Evolutionary conservation across 345 rosid genomes (phyloP).

Genomic region (Camelina sativa): DNA sequence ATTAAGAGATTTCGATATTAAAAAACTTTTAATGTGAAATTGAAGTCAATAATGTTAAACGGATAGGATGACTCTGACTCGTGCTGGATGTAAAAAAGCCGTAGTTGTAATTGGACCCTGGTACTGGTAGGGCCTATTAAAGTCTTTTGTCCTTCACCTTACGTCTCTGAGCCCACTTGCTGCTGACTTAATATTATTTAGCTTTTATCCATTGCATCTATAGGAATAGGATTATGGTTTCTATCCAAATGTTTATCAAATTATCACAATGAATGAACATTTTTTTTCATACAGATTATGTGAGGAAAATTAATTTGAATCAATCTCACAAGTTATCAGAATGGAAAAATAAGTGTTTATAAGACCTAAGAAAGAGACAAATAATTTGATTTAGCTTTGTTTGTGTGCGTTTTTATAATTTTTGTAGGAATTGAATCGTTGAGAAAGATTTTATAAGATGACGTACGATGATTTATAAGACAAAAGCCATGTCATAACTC

Average conservation of each 20-base stretch:
- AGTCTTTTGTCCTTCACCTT: slow-evolving; percentile 21
- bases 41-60: slow-evolving; percentile 16
- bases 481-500: slow-evolving; percentile 21
- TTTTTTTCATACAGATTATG: no score
- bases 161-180: slow-evolving; percentile 37
- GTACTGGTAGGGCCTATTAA: slow-evolving; percentile 21
- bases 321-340: background rate
- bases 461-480: slow-evolving; percentile 13
- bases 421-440: background rate
- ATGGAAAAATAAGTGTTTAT: background rate
- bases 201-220: slow-evolving; percentile 33
- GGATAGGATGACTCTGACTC: slow-evolving; percentile 21
- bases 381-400: background rate
- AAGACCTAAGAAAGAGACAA: background rate
- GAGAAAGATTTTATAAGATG: background rate
- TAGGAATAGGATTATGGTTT: background rate
- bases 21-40: background rate
- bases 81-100: slow-evolving; percentile 38
- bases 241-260: slow-evolving; percentile 1
- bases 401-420: background rate
- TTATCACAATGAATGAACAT: background rate
- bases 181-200: slow-evolving; percentile 29
- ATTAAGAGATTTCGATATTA: background rate
- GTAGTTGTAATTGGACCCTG: slow-evolving; percentile 36
- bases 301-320: no score